Evolutionary conservation across 768 basidiomycete species (phyloP).

Genomic region (Lentinus tigrinus): DNA sequence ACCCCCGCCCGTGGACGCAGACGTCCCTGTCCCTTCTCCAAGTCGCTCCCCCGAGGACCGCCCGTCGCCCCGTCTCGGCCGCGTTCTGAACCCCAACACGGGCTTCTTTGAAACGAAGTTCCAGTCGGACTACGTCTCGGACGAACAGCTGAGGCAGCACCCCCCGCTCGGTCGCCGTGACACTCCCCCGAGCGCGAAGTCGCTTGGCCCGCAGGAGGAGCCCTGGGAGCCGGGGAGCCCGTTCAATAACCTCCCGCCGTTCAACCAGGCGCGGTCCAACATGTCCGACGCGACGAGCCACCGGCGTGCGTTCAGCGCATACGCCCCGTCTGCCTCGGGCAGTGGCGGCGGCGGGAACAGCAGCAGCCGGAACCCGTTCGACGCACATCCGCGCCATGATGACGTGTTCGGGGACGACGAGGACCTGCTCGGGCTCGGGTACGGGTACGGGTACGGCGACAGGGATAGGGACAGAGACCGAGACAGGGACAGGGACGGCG

Average conservation of each 20-base stretch:
- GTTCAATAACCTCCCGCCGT: slow-evolving; percentile 36
- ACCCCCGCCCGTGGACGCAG: slow-evolving; percentile 10
- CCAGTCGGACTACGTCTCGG: slow-evolving; percentile 42
- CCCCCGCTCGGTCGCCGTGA: slow-evolving; percentile 15
- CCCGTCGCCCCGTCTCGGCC: slow-evolving; percentile 18
- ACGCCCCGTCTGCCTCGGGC: slow-evolving; percentile 19
- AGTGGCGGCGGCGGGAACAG: neutral
- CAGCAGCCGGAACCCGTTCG: slow-evolving; percentile 18
- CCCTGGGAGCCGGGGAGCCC: slow-evolving; percentile 34
- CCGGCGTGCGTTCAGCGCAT: slow-evolving; percentile 35
- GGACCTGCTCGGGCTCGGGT: slow-evolving; percentile 7
- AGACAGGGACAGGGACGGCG: too few relatives aligned
- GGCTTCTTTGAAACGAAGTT: slow-evolving; percentile 43
- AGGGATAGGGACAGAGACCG: slow-evolving; percentile 4
- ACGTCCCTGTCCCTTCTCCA: neutral
- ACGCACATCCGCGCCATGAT: slow-evolving; percentile 5
- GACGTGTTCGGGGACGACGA: slow-evolving; percentile 7
- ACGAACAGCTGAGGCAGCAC: slow-evolving; percentile 26
- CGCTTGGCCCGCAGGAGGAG: slow-evolving; percentile 20
- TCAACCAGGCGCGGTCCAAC: slow-evolving; percentile 30
- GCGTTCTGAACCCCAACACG: slow-evolving; percentile 21
- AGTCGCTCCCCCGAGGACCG: slow-evolving; percentile 13
- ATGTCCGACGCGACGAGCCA: slow-evolving; percentile 29
- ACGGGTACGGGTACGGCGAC: slow-evolving; percentile 1
- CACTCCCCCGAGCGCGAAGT: neutral